Percentiles rank a stretch among this genome's conserved stretches.
Evolutionary conservation across 257 asterid species (phyloP).

Genomic region (Paraleonurus japonicus): DNA sequence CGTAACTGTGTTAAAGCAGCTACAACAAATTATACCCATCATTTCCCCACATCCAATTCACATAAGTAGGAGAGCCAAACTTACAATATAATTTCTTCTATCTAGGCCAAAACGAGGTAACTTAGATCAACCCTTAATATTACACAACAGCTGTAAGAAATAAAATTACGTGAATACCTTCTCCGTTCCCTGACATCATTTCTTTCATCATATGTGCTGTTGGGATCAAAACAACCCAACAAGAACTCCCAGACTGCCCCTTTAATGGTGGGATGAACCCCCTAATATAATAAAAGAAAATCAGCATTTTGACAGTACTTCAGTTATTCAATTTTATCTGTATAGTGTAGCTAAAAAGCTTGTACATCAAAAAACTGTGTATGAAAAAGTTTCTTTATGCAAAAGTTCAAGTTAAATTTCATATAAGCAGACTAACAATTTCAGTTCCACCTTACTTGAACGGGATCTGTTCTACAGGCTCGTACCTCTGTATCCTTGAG

Average conservation of each 20-base stretch:
- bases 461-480: no score
- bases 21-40: background rate
- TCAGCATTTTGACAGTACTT: constrained; percentile 19
- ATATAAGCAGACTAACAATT: constrained; percentile 8
- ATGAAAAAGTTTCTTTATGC: background rate
- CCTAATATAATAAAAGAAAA: constrained; percentile 44
- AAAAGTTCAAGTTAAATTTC: constrained; percentile 10
- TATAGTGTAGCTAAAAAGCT: background rate
- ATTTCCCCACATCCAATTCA: background rate
- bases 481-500: no score
- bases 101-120: constrained; percentile 3
- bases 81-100: background rate
- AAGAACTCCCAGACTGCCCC: constrained; percentile 95
- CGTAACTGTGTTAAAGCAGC: background rate
- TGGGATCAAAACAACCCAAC: constrained; percentile 93
- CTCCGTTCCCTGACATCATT: constrained; percentile 59
- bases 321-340: background rate
- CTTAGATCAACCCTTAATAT: background rate
- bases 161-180: constrained; percentile 50
- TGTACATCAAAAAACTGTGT: background rate
- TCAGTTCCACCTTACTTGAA: constrained; percentile 10
- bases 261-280: constrained; percentile 89
- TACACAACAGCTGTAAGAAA: background rate
- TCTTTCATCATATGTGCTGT: constrained; percentile 72
- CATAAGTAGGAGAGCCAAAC: background rate